Percentiles rank a stretch among this genome's conserved stretches.
Evolutionary conservation across 768 basidiomycete species (phyloP).

Genomic region (Podaxis carcinomalis): DNA sequence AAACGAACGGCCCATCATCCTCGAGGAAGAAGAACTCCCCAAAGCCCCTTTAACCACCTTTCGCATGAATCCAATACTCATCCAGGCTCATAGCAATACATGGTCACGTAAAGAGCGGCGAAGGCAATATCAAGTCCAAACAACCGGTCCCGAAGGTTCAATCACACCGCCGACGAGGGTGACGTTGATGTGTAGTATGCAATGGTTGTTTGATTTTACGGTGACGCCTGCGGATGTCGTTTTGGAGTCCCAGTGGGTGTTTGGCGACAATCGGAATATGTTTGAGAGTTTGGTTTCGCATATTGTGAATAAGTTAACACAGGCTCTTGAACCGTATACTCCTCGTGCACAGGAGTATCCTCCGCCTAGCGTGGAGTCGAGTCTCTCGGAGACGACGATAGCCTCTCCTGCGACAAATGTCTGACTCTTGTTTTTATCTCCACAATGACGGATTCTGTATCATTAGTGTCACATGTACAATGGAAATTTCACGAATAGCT

Average conservation of each 20-base stretch:
- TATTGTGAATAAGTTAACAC: slow-evolving; percentile 41
- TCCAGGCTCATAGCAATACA: slow-evolving; percentile 22
- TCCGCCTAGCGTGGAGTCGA: background rate
- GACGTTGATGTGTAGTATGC: slow-evolving; percentile 26
- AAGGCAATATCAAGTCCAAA: slow-evolving; percentile 27
- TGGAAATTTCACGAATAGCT: background rate
- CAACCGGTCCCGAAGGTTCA: slow-evolving; percentile 29
- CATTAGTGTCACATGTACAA: no score
- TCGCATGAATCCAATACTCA: slow-evolving; percentile 11
- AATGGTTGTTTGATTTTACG: slow-evolving; percentile 8
- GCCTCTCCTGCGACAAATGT: background rate
- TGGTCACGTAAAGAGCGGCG: slow-evolving; percentile 71
- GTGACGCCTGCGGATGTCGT: background rate
- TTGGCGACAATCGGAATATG: slow-evolving; percentile 49
- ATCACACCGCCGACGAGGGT: slow-evolving; percentile 49
- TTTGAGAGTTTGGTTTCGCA: slow-evolving; percentile 72
- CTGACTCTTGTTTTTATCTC: background rate
- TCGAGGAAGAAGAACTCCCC: slow-evolving; percentile 2
- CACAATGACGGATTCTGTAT: background rate
- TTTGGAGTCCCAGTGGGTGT: slow-evolving; percentile 58
- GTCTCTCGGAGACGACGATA: background rate
- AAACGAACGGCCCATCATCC: slow-evolving; percentile 2
- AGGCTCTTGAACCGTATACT: background rate
- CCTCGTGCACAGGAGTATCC: background rate
- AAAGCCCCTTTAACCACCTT: background rate